These are phyloP conservation scores for Misopates orontium DNA, from an alignment of 257 asterid species.

Conservation along the genomic window DNA sequence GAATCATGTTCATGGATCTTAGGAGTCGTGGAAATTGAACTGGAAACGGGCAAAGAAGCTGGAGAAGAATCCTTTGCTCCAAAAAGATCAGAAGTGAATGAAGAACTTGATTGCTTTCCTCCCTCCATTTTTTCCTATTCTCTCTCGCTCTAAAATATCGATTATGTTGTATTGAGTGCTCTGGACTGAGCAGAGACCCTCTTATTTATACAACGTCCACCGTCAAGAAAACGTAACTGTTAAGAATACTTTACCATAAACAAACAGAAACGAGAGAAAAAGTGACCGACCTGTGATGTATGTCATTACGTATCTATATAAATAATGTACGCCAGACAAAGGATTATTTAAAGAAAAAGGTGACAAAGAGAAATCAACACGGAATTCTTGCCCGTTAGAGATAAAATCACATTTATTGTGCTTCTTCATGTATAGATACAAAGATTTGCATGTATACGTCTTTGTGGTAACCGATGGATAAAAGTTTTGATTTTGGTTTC, in stretches of 20 bases:
- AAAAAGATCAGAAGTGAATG: slow-evolving; percentile 84
- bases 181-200: slow-evolving; percentile 2
- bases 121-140: slow-evolving; percentile 54
- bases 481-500: no score
- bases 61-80: slow-evolving; percentile 59
- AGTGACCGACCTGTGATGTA: slow-evolving; percentile 39
- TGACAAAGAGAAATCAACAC: no score
- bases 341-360: no score
- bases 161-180: background rate
- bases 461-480: no score
- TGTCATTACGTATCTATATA: background rate
- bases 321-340: no score
- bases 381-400: no score
- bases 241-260: slow-evolving; percentile 40
- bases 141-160: background rate
- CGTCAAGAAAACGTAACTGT: slow-evolving; percentile 62
- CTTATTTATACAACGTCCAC: slow-evolving; percentile 56
- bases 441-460: no score
- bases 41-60: slow-evolving; percentile 49
- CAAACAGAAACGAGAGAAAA: slow-evolving; percentile 43
- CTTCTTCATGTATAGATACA: no score
- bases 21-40: slow-evolving; percentile 57
- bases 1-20: slow-evolving; percentile 58
- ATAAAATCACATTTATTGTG: no score
- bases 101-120: slow-evolving; percentile 59